Base-by-base conservation (phyloP, 2,329 filamentous ascomycete species). In the Anisogramma anomala region DNA sequence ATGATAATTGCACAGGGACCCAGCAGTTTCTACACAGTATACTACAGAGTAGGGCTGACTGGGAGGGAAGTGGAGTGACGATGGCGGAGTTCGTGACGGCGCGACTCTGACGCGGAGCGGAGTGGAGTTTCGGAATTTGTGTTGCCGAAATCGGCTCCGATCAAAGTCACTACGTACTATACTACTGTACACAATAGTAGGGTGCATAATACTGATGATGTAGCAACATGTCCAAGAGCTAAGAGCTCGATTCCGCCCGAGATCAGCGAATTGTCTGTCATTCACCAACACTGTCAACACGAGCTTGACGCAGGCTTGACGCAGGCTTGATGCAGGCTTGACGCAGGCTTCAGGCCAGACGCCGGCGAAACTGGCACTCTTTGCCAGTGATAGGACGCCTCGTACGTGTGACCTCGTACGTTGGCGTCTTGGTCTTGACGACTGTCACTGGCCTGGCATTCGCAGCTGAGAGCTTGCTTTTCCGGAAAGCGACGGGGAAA, bases 231-330 rank as follows among this genome's bases (percentile, higher is more conserved):
- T n/a, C n/a, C 13, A 25, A 25, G 22, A 18, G 25, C 28, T 33
- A 13, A 25, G 28, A 25, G 15, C 3, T 20, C 36, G 36, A 38
- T 38, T 14, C 26, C 19, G 36, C n/a, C 36, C 36, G 20, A 31
- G 9, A 11, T 25, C 30, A 34, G 22, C 33, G 33, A 41, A 31
- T 42, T 22, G 18, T 18, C 25, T 7, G 19, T 20, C 32, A 19
- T 30, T 22, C 32, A 19, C 34, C 22, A 33, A 26, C 19, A 38
- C n/a, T 13, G 14, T 23, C 17, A 42, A 43, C 41, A 43, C 35
- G 41, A 43, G 41, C 18, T 43, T 22, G 10, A 20, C 34, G 41
- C 41, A 39, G 35, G 31, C 31, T 19, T 36, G n/a, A n/a, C n/a
- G n/a, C 31, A 39, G 36, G 27, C 40, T 15, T 38, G 18, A 43